A percentile compares a stretch with the other conserved stretches of the same genome.
These are phyloP conservation scores for Fraxinus xanthoxyloides DNA, from an alignment of 305 asterid species.

Conservation along the genomic window DNA sequence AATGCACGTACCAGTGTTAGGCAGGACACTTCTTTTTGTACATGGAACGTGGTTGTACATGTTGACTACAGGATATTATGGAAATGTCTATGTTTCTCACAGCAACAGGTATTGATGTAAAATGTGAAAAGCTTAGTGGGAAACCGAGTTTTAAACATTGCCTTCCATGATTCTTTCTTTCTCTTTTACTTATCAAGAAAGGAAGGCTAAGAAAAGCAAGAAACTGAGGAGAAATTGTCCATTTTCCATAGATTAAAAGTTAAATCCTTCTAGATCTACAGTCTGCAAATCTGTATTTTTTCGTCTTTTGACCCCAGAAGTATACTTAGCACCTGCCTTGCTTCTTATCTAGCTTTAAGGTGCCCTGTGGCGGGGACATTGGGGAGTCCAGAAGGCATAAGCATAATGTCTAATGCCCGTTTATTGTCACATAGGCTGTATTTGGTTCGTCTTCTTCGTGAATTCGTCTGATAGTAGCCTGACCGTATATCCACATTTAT, in stretches of 20 bases:
- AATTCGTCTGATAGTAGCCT: background rate
- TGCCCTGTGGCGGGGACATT: background rate
- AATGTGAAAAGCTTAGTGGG: background rate
- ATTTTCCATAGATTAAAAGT: background rate
- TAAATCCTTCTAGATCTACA: background rate
- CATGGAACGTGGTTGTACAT: background rate
- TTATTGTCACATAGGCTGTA: background rate
- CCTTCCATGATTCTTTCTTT: background rate
- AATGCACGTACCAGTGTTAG: background rate
- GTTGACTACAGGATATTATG: background rate
- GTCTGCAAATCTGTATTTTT: background rate
- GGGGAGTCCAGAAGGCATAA: background rate
- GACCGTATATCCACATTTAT: background rate
- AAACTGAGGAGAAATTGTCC: background rate
- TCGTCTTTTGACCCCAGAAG: background rate
- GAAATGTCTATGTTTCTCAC: background rate
- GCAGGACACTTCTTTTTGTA: background rate
- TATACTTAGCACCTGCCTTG: background rate
- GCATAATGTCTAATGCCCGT: background rate
- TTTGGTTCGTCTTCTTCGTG: background rate
- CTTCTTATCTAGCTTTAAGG: background rate
- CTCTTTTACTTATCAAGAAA: background rate
- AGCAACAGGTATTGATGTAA: background rate
- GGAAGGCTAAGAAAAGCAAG: background rate
- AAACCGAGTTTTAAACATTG: background rate